These are phyloP conservation scores for Aureoboletus auriporus DNA, from an alignment of 768 basidiomycete genomes.

Conservation along the genomic window DNA sequence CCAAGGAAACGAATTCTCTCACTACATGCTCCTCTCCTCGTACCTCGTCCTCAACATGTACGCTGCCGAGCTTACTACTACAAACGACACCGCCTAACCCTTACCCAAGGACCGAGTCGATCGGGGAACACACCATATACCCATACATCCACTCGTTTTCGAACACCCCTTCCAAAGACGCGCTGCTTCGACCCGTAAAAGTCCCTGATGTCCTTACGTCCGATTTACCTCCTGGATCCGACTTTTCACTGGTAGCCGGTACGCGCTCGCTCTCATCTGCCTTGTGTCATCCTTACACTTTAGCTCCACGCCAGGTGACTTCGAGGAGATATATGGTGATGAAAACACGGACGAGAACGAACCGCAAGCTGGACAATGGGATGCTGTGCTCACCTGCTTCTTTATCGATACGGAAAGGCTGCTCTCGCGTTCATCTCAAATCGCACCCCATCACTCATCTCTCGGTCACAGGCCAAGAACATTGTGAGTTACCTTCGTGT, in stretches of 20 bases:
- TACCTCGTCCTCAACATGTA: slow-evolving; percentile 86
- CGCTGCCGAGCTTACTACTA: slow-evolving; percentile 8
- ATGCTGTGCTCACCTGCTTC: slow-evolving; percentile 91
- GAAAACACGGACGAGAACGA: slow-evolving; percentile 48
- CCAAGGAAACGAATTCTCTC: slow-evolving; percentile 94
- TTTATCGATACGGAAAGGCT: slow-evolving; percentile 75
- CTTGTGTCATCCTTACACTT: not conserved
- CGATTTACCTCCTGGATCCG: slow-evolving; percentile 55
- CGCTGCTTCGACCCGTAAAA: slow-evolving; percentile 61
- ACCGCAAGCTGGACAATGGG: slow-evolving; percentile 77
- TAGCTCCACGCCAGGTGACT: slow-evolving; percentile 57
- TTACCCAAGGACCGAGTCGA: slow-evolving; percentile 50
- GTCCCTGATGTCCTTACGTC: slow-evolving; percentile 87
- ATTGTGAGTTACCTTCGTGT: slow-evolving; percentile 87
- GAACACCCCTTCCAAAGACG: slow-evolving; percentile 56
- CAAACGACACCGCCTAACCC: not conserved
- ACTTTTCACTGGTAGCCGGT: slow-evolving; percentile 88
- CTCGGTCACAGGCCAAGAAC: slow-evolving; percentile 68
- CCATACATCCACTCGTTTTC: slow-evolving; percentile 94
- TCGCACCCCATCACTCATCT: too few relatives aligned
- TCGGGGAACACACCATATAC: slow-evolving; percentile 72
- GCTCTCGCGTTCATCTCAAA: not conserved
- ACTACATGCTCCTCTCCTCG: slow-evolving; percentile 91
- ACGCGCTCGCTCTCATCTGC: slow-evolving; percentile 14
- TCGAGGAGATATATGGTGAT: slow-evolving; percentile 84